These are phyloP conservation scores for Tylopilus cervinicoccineus DNA, from an alignment of 768 basidiomycete species.

Conservation along the genomic window DNA sequence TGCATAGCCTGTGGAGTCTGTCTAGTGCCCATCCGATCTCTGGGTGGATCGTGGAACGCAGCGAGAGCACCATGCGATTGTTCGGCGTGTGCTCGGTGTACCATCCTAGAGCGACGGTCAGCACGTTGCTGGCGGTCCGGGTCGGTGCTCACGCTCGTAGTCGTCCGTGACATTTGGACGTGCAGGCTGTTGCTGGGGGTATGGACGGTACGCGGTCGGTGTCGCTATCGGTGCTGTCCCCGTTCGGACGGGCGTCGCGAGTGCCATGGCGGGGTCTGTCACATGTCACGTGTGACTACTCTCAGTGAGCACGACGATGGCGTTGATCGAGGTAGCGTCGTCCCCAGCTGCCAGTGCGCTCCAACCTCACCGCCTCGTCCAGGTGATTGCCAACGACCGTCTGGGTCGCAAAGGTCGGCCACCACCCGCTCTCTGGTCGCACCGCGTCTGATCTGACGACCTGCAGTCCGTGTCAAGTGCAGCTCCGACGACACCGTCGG, in stretches of 20 bases:
- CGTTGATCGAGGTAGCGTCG: slow-evolving; percentile 50
- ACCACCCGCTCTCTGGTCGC: background rate
- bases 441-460: slow-evolving; percentile 9
- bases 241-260: slow-evolving; percentile 29
- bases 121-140: background rate
- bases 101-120: slow-evolving; percentile 52
- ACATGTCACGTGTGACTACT: slow-evolving; percentile 18
- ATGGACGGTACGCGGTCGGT: slow-evolving; percentile 24
- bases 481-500: slow-evolving; percentile 94
- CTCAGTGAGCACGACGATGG: slow-evolving; percentile 36
- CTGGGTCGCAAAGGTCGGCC: slow-evolving; percentile 83
- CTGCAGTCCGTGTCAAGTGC: slow-evolving; percentile 89
- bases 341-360: background rate
- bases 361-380: slow-evolving; percentile 11
- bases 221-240: slow-evolving; percentile 14
- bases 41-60: slow-evolving; percentile 75
- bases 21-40: slow-evolving; percentile 92
- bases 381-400: slow-evolving; percentile 96
- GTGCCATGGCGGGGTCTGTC: slow-evolving; percentile 30
- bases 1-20: slow-evolving; percentile 74
- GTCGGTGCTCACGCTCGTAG: slow-evolving; percentile 61
- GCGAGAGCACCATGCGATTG: slow-evolving; percentile 89
- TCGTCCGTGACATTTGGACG: slow-evolving; percentile 59
- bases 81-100: slow-evolving; percentile 75
- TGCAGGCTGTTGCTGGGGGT: slow-evolving; percentile 19